Evolutionary conservation across 192 early-diverging fungal genomes (phyloP).

Genomic region (Coemansia sp.): DNA sequence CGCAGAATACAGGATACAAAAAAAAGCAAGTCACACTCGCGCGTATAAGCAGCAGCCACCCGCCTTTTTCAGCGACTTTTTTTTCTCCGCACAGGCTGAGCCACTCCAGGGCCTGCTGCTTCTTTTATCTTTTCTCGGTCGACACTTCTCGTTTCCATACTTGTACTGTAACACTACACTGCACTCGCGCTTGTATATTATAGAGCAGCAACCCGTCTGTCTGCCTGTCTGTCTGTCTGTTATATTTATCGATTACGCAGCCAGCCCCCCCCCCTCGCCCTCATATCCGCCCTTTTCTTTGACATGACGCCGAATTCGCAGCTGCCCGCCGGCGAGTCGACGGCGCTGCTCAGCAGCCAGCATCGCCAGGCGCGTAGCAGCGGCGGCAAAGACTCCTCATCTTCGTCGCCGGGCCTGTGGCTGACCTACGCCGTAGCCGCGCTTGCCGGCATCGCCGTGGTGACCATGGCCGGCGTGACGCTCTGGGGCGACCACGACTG

Average conservation of each 20-base stretch:
- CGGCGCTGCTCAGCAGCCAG: slow-evolving; percentile 12
- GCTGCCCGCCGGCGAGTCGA: slow-evolving; percentile 4
- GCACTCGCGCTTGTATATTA: no score
- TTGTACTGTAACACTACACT: not conserved
- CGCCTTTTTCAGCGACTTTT: not conserved
- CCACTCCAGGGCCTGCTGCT: no score
- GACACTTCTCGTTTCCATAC: no score
- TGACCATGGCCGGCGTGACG: slow-evolving; percentile 1
- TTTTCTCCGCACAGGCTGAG: no score
- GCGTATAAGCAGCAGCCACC: not conserved
- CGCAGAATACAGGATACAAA: no score
- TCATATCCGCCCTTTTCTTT: no score
- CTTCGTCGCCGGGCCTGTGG: slow-evolving; percentile 3
- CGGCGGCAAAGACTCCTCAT: not conserved
- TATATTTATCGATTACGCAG: no score
- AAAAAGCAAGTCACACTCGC: not conserved
- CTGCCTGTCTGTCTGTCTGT: no score
- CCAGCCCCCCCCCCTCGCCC: no score
- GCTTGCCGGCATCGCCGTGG: not conserved
- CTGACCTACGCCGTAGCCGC: not conserved
- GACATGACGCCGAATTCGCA: not conserved
- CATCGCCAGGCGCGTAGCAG: not conserved
- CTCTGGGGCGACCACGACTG: not conserved
- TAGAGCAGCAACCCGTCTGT: no score
- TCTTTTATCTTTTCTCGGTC: no score